Evolutionary conservation across 352 stramenopile genomes (phyloP).

Genomic region (Discostella stelligera): DNA sequence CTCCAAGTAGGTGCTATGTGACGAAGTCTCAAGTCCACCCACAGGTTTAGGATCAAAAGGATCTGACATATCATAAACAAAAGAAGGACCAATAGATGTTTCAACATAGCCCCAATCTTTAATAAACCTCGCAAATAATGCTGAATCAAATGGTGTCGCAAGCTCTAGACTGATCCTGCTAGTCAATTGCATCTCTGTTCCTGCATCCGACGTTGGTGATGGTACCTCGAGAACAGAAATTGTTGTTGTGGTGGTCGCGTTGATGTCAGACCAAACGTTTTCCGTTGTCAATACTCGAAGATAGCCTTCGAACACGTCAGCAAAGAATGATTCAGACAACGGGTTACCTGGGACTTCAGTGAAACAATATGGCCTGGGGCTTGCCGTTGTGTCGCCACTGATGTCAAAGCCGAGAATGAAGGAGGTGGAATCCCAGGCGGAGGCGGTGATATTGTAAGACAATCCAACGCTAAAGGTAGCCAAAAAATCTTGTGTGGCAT

Average conservation of each 20-base stretch:
- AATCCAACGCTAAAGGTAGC: slow-evolving; percentile 42
- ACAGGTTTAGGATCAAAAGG: slow-evolving; percentile 39
- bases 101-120: slow-evolving; percentile 60
- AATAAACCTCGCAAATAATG: slow-evolving; percentile 55
- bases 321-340: slow-evolving; percentile 33
- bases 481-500: slow-evolving; percentile 50
- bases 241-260: slow-evolving; percentile 38
- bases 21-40: slow-evolving; percentile 55
- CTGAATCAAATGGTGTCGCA: slow-evolving; percentile 52
- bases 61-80: slow-evolving; percentile 59
- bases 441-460: slow-evolving; percentile 33
- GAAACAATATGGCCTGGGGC: slow-evolving; percentile 36
- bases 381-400: slow-evolving; percentile 5
- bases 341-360: slow-evolving; percentile 47
- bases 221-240: slow-evolving; percentile 57
- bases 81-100: slow-evolving; percentile 66
- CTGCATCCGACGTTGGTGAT: slow-evolving; percentile 6
- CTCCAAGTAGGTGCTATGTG: slow-evolving; percentile 66
- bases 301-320: slow-evolving; percentile 59
- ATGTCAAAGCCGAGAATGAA: slow-evolving; percentile 61
- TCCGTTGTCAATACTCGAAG: slow-evolving; percentile 59
- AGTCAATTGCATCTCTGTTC: slow-evolving; percentile 35
- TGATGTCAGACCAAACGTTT: slow-evolving; percentile 31
- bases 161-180: slow-evolving; percentile 36
- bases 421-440: slow-evolving; percentile 42